These are phyloP conservation scores for Hyphopichia homilentoma DNA, from an alignment of 805 yeast genomes.

Conservation along the genomic window DNA sequence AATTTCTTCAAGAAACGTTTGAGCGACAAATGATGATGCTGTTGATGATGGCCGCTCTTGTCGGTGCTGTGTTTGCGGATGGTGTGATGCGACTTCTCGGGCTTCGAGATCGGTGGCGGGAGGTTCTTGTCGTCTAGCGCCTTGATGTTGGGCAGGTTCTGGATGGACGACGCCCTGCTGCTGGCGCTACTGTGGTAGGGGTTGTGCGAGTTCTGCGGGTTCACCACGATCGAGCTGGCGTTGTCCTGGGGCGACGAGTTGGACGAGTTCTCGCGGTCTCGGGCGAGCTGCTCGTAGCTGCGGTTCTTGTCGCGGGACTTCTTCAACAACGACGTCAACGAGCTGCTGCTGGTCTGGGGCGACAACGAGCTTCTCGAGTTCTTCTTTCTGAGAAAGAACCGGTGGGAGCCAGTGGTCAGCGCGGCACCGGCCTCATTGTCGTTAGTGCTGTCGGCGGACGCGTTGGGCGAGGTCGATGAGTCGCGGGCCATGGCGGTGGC, in stretches of 20 bases:
- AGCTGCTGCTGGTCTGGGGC: conserved; percentile 22
- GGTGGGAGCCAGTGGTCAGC: conserved; percentile 14
- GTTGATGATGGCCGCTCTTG: neutral
- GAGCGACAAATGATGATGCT: conserved; percentile 21
- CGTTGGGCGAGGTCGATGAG: too few species aligned
- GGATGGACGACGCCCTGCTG: conserved; percentile 1
- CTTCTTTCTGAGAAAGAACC: conserved; percentile 20
- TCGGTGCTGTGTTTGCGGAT: too few species aligned
- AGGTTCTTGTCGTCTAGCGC: too few species aligned
- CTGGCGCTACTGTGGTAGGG: conserved; percentile 2
- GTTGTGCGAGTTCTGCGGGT: conserved; percentile 1
- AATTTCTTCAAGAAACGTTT: conserved; percentile 53
- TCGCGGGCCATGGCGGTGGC: too few species aligned
- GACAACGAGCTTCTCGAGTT: conserved; percentile 20
- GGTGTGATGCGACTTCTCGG: too few species aligned
- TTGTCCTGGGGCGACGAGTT: neutral
- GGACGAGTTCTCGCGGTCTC: neutral
- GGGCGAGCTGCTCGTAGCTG: conserved; percentile 5
- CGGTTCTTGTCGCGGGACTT: conserved; percentile 2
- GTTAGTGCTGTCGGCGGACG: too few species aligned
- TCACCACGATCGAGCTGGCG: conserved; percentile 1
- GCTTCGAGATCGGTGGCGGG: too few species aligned
- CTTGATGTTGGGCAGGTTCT: neutral
- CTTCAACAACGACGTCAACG: conserved; percentile 12
- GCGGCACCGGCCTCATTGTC: too few species aligned